A percentile compares a stretch with the other conserved stretches of the same genome.
Conservation (phyloP, 805 yeast genomes). For the Ogataea saltuana region DNA sequence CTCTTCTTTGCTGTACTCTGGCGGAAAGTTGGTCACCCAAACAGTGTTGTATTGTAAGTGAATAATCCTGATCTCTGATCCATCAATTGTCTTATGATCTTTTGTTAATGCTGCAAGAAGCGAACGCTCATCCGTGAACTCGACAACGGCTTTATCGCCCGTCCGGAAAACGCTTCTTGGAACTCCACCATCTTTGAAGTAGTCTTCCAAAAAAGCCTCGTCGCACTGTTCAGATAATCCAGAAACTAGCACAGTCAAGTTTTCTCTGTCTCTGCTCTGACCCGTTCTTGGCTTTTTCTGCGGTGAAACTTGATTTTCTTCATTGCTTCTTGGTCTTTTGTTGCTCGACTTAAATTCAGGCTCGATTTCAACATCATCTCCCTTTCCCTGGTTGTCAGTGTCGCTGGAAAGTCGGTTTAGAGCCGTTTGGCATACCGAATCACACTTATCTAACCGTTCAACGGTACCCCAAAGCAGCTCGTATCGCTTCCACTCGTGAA, state of each 20-base stretch:
- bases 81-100: conserved; percentile 49
- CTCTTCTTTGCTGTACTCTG: conserved; percentile 42
- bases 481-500: conserved; percentile 45
- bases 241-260: conserved; percentile 53
- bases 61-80: conserved; percentile 45
- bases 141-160: conserved; percentile 50
- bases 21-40: conserved; percentile 78
- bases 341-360: conserved; percentile 2
- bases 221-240: conserved; percentile 44
- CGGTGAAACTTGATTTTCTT: conserved; percentile 7
- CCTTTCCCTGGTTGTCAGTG: conserved; percentile 6
- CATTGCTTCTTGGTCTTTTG: conserved; percentile 9
- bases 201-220: conserved; percentile 40
- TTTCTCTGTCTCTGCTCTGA: conserved; percentile 55
- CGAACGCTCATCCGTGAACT: conserved; percentile 49
- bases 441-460: conserved; percentile 9
- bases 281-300: conserved; percentile 5
- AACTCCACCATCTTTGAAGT: conserved; percentile 64
- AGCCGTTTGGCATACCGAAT: neutral
- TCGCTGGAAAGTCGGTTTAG: conserved; percentile 1
- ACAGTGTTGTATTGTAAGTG: conserved; percentile 51
- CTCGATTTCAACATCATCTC: conserved; percentile 3
- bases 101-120: conserved; percentile 62
- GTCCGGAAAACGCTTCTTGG: conserved; percentile 40
- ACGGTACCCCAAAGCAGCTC: conserved; percentile 38